Evolutionary conservation across 2,329 filamentous ascomycete species (phyloP).

Genomic region (Lachnellula hyalina): DNA sequence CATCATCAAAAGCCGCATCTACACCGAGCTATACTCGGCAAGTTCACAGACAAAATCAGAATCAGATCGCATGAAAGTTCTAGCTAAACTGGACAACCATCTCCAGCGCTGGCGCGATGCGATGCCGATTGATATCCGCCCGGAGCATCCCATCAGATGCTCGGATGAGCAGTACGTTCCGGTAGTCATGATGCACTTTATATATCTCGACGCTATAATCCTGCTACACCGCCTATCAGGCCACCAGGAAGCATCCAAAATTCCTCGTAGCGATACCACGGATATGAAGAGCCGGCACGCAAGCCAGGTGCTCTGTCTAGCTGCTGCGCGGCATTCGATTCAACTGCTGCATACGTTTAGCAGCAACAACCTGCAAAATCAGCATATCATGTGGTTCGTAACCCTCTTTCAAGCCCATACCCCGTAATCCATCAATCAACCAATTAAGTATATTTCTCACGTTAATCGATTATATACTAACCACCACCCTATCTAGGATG

Average conservation of each 20-base stretch:
- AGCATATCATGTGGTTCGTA: constrained; percentile 16
- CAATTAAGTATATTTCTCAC: not conserved
- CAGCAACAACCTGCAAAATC: constrained; percentile 11
- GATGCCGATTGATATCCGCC: constrained; percentile 24
- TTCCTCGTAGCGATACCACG: not conserved
- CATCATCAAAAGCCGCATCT: constrained; percentile 22
- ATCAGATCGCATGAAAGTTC: constrained; percentile 15
- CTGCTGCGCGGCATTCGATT: constrained; percentile 19
- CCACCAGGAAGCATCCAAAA: constrained; percentile 13
- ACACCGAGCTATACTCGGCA: constrained; percentile 23
- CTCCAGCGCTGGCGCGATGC: constrained; percentile 22
- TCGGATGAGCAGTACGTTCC: constrained; percentile 14
- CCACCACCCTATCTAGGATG: constrained; percentile 6
- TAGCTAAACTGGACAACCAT: constrained; percentile 21
- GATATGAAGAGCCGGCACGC: constrained; percentile 6
- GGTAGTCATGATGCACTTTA: constrained; percentile 22
- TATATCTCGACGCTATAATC: constrained; percentile 21
- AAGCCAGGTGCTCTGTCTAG: constrained; percentile 18
- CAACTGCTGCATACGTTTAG: constrained; percentile 14
- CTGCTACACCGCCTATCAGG: constrained; percentile 19
- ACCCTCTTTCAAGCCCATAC: constrained; percentile 8
- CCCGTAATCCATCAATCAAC: not conserved
- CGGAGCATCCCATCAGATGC: constrained; percentile 18
- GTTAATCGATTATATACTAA: too few species aligned
- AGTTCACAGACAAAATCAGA: constrained; percentile 21